Conservation (phyloP, 139 green algal genomes). For the Chlorella sp. region DNA sequence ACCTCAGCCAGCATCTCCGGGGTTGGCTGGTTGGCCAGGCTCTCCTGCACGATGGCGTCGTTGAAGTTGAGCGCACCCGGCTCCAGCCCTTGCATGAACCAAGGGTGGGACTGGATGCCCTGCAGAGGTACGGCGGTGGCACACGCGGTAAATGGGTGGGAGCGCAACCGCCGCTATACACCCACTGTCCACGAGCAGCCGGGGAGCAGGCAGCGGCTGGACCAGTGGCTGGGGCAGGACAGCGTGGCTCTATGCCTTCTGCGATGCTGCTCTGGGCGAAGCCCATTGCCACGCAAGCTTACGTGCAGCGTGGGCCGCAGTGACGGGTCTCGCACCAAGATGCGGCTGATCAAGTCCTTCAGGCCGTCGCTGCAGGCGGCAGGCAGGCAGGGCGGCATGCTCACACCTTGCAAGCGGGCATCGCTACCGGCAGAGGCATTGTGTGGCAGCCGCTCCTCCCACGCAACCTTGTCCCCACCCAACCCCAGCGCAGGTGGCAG, state of each 20-base stretch:
- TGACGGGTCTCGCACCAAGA: constrained; percentile 76
- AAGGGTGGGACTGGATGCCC: constrained; percentile 63
- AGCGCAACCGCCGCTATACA: no score
- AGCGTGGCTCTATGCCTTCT: no score
- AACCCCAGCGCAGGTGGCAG: no score
- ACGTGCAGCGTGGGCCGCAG: constrained; percentile 76
- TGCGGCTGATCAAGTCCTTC: constrained; percentile 72
- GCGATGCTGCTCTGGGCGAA: no score
- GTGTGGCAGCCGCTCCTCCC: no score
- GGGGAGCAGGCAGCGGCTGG: no score
- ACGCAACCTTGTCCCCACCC: no score
- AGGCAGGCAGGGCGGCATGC: background rate
- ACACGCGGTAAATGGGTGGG: no score
- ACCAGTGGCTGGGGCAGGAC: no score
- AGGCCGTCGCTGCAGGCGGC: constrained; percentile 40
- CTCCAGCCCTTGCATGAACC: constrained; percentile 44
- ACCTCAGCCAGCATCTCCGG: constrained; percentile 26
- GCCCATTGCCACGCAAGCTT: background rate
- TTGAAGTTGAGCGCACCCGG: constrained; percentile 49
- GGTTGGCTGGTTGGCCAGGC: constrained; percentile 29
- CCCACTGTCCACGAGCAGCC: no score
- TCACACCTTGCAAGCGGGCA: no score
- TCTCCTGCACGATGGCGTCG: constrained; percentile 42
- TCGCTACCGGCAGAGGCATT: no score
- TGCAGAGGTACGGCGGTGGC: background rate